These are phyloP conservation scores for Aspergillus quadrilineatus DNA, from an alignment of 2,329 filamentous ascomycete species.

Conservation along the genomic window DNA sequence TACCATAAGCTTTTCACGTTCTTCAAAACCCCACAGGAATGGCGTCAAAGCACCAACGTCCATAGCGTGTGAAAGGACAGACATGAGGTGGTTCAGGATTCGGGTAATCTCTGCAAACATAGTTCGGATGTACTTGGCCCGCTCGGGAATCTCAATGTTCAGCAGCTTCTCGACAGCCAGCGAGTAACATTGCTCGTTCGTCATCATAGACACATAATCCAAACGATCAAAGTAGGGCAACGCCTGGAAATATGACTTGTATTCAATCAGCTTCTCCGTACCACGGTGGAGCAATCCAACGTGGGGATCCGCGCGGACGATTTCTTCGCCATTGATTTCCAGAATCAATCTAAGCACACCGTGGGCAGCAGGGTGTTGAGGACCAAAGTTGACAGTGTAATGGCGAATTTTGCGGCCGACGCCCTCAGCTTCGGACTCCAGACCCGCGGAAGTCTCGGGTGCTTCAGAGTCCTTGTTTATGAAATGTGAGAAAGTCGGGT, in stretches of 20 bases:
- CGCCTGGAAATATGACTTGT: conserved; percentile 98
- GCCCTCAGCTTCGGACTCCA: conserved; percentile 46
- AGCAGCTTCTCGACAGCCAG: conserved; percentile 96
- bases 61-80: conserved; percentile 94
- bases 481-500: conserved; percentile 54
- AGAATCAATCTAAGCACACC: conserved; percentile 96
- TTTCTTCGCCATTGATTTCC: conserved; percentile 96
- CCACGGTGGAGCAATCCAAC: conserved; percentile 94
- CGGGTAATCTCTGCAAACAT: conserved; percentile 94
- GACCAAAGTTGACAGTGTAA: conserved; percentile 99
- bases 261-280: conserved; percentile 99
- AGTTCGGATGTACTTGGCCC: conserved; percentile 96
- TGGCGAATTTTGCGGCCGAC: conserved; percentile 83
- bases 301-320: conserved; percentile 92
- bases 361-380: conserved; percentile 97
- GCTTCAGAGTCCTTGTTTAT: conserved; percentile 41
- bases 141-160: conserved; percentile 91
- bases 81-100: conserved; percentile 96
- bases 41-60: conserved; percentile 97
- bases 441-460: conserved; percentile 45
- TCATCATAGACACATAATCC: conserved; percentile 99
- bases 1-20: conserved; percentile 99
- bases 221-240: conserved; percentile 98
- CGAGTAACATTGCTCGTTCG: conserved; percentile 96
- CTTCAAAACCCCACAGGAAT: conserved; percentile 99